Evolutionary conservation across 2,329 filamentous ascomycete genomes (phyloP), one percentile per base, ranked within the genome.

Genomic region (Chrysoporthe austroafricana): DNA sequence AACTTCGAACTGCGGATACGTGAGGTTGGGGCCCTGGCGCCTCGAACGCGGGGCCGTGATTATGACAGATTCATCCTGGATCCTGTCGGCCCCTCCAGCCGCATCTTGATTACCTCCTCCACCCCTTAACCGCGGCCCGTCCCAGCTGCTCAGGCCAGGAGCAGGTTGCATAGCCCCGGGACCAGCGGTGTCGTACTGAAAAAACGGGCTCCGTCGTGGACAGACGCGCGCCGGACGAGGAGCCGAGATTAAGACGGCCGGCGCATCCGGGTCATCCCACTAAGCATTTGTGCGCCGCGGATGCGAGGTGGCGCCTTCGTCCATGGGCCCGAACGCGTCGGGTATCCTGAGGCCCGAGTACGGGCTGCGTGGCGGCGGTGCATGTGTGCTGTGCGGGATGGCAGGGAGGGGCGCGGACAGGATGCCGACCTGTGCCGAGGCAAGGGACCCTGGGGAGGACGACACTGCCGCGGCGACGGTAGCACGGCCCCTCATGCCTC

Each of bases 401-500:
- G 52, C 18, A 5, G 65, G 62, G 7, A 63, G 59, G 13, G 62
- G 65, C 18, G 68, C 65, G 8, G 68, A 65, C 32, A 68, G 36
- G 18, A 69, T 46, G 59, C 54, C 52, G 69, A 58, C 63, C 52
- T 64, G 54, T 50, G 34, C 21, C 64, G 59, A 58, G 61, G 63
- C 42, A 54, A 44, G 52, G 39, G 68, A 50, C 34, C 46, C 61
- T 9, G 72, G 63, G 16, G 66, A 66, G 13, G 73, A 60, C 16
- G 36, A 42, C 1, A 42, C 2, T 42, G 57, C 39, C n/a, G 36
- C 8, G 11, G 70, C 18, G 57, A 66, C 64, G 5, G 66, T 63
- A 70, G 43, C 67, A 62, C 18, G 69, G 64, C 66, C 52, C 32
- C 59, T 69, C 42, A 52, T 58, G 58, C 58, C 71, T 70, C 63